phyloP scores from a whole-genome alignment of 768 basidiomycete genomes.

The Pluteus cervinus region DNA sequence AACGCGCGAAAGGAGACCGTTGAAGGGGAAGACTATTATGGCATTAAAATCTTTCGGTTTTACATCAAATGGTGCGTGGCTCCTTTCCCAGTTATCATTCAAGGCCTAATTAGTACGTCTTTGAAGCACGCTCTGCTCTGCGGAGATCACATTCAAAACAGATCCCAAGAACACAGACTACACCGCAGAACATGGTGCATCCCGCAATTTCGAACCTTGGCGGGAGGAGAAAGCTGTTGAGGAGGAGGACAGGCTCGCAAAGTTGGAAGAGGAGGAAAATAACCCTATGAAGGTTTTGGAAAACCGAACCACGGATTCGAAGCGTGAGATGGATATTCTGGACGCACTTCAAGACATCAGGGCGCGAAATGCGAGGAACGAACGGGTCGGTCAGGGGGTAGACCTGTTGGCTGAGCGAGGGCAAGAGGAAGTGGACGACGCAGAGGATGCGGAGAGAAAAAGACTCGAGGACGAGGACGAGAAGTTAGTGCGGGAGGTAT shows the following conservation, averaged over 20 bases:
- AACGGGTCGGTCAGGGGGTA: constrained; percentile 71
- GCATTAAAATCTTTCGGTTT: constrained; percentile 94
- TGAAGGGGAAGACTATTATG: constrained; percentile 94
- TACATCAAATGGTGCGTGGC: constrained; percentile 80
- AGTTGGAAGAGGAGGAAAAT: constrained; percentile 88
- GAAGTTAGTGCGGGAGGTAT: constrained; percentile 78
- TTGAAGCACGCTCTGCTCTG: constrained; percentile 84
- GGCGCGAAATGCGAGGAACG: constrained; percentile 82
- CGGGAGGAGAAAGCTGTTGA: constrained; percentile 72
- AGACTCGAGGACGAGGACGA: constrained; percentile 90
- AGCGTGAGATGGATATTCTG: constrained; percentile 97
- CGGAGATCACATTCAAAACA: constrained; percentile 99
- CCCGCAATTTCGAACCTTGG: constrained; percentile 98
- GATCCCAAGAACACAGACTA: constrained; percentile 98
- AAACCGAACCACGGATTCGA: constrained; percentile 86
- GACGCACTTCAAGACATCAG: constrained; percentile 93
- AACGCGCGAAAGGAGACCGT: constrained; percentile 99
- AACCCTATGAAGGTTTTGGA: constrained; percentile 97
- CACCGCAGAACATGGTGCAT: constrained; percentile 90
- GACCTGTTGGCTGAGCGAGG: constrained; percentile 61
- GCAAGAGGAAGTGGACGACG: constrained; percentile 67
- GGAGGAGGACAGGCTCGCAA: constrained; percentile 80
- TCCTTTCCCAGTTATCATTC: constrained; percentile 4
- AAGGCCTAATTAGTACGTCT: constrained; percentile 4
- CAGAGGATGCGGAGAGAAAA: constrained; percentile 66